These are phyloP conservation scores for Nothopassalora personata DNA, from an alignment of 2,329 filamentous ascomycete species.

Conservation along the genomic window DNA sequence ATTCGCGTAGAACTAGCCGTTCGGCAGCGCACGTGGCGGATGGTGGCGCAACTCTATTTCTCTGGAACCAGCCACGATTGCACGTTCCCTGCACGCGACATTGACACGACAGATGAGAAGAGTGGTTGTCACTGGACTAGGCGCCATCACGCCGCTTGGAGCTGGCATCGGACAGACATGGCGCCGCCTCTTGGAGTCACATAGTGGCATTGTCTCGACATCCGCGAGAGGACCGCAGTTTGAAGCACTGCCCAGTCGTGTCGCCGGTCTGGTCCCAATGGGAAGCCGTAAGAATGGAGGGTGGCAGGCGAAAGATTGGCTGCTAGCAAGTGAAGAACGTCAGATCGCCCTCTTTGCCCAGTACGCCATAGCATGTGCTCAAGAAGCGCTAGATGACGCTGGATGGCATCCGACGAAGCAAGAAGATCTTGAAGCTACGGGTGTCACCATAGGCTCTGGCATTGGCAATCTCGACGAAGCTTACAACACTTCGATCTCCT, in stretches of 20 bases:
- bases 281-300: constrained; percentile 40
- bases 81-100: not conserved
- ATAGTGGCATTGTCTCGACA: constrained; percentile 75
- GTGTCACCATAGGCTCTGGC: constrained; percentile 88
- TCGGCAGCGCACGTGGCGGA: not conserved
- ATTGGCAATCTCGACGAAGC: constrained; percentile 92
- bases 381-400: constrained; percentile 81
- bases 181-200: constrained; percentile 70
- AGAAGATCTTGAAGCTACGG: constrained; percentile 68
- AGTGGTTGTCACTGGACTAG: constrained; percentile 47
- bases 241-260: constrained; percentile 70
- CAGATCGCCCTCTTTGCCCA: constrained; percentile 90
- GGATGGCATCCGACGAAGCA: constrained; percentile 61
- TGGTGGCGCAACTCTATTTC: not conserved
- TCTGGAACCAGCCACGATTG: not conserved
- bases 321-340: constrained; percentile 53
- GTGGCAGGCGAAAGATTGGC: constrained; percentile 46
- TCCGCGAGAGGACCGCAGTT: constrained; percentile 59
- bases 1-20: no score
- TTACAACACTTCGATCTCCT: constrained; percentile 75
- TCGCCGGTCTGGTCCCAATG: constrained; percentile 74
- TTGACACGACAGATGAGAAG: constrained; percentile 43
- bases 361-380: constrained; percentile 79
- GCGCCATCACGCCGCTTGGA: constrained; percentile 41
- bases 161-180: constrained; percentile 62